Percentiles rank a stretch among this genome's conserved stretches.
These are phyloP conservation scores for Botrytis cinerea DNA, from an alignment of 2,329 filamentous ascomycete genomes.

Conservation along the genomic window DNA sequence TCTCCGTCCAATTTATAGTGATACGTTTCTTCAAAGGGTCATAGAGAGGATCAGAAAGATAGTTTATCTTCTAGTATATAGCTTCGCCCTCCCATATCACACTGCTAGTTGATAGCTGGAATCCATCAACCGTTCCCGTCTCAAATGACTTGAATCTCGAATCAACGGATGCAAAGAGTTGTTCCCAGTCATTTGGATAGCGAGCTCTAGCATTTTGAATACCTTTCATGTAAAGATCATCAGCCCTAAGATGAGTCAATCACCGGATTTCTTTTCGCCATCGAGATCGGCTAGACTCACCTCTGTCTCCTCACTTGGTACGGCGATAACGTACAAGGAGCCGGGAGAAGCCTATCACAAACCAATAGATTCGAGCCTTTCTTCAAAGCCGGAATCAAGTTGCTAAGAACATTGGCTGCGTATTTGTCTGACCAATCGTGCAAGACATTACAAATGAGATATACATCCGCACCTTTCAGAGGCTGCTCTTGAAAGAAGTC, in stretches of 20 bases:
- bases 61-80: too few relatives aligned
- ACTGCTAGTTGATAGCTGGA: neutral
- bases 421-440: conserved; percentile 7
- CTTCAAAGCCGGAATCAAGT: neutral
- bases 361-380: neutral
- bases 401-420: too few relatives aligned
- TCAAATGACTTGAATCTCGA: neutral
- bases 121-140: neutral
- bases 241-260: neutral
- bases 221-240: conserved; percentile 1
- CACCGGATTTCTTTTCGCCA: too few relatives aligned
- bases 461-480: neutral
- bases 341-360: neutral
- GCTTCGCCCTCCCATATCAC: neutral
- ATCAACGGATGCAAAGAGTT: neutral
- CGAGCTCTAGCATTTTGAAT: conserved; percentile 8
- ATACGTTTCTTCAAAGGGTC: too few relatives aligned
- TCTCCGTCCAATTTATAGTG: too few relatives aligned
- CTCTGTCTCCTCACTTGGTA: neutral
- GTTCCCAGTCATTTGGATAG: conserved; percentile 10
- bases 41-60: too few relatives aligned
- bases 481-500: neutral
- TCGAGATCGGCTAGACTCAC: neutral
- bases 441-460: neutral
- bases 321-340: neutral